A percentile compares a stretch with the other conserved stretches of the same genome.
These are phyloP conservation scores for Hypoxylon sp. DNA, from an alignment of 2,329 filamentous ascomycete genomes.

Conservation along the genomic window DNA sequence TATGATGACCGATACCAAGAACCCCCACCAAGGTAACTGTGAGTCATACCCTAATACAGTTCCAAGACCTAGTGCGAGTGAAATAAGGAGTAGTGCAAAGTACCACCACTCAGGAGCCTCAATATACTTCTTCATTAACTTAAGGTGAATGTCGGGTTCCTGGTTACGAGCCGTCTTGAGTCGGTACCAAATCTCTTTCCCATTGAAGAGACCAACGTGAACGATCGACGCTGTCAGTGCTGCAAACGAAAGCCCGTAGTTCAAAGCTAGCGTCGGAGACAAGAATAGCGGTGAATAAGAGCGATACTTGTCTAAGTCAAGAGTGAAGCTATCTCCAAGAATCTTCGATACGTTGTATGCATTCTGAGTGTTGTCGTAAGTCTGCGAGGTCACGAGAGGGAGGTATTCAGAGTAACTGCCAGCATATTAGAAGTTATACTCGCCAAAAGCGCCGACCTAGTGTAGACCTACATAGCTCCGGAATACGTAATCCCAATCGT, in stretches of 20 bases:
- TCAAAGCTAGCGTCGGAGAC: slow-evolving; percentile 61
- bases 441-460: not conserved
- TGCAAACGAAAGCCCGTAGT: slow-evolving; percentile 68
- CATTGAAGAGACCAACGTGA: slow-evolving; percentile 58
- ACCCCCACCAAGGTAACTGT: slow-evolving; percentile 68
- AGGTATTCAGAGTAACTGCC: slow-evolving; percentile 65
- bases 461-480: slow-evolving; percentile 56
- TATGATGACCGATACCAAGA: slow-evolving; percentile 64
- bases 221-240: slow-evolving; percentile 63
- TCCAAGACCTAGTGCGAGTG: slow-evolving; percentile 64
- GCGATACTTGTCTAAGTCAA: slow-evolving; percentile 67
- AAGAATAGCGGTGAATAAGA: slow-evolving; percentile 70
- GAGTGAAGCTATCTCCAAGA: slow-evolving; percentile 62
- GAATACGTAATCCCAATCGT: slow-evolving; percentile 65
- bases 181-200: slow-evolving; percentile 61
- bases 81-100: slow-evolving; percentile 58
- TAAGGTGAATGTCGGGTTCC: slow-evolving; percentile 65
- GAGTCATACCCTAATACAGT: slow-evolving; percentile 63
- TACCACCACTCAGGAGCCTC: slow-evolving; percentile 72
- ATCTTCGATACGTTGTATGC: slow-evolving; percentile 68
- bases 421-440: slow-evolving; percentile 29
- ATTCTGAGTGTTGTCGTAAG: slow-evolving; percentile 70
- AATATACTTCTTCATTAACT: slow-evolving; percentile 68
- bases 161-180: slow-evolving; percentile 63
- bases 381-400: slow-evolving; percentile 67